Percentiles rank a stretch among this genome's conserved stretches.
Conservation (phyloP, 2,329 filamentous ascomycete species). For the Penicillium sp. region DNA sequence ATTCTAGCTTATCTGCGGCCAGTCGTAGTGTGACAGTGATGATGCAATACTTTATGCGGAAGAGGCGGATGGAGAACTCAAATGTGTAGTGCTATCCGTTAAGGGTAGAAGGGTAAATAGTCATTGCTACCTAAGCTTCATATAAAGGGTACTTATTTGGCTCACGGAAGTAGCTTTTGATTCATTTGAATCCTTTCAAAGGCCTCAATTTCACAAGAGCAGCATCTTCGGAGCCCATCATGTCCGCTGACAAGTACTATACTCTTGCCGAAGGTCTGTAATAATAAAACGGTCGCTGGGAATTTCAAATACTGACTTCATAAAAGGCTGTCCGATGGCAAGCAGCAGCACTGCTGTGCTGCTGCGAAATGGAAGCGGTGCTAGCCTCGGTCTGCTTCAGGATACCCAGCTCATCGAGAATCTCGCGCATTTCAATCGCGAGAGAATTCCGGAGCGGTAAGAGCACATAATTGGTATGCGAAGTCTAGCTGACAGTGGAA, state of each 20-base stretch:
- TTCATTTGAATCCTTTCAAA: neutral
- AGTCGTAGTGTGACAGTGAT: neutral
- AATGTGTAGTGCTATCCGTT: neutral
- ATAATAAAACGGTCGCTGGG: neutral
- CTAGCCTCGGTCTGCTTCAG: constrained; percentile 46
- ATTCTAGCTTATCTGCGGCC: neutral
- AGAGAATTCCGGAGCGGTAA: constrained; percentile 54
- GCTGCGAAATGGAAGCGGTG: constrained; percentile 14
- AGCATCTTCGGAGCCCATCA: neutral
- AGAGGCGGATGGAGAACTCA: neutral
- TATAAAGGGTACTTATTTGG: neutral
- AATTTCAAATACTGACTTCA: neutral
- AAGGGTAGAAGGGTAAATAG: neutral
- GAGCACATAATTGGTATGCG: neutral
- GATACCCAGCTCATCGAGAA: constrained; percentile 57
- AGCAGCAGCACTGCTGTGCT: constrained; percentile 13
- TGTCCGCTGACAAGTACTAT: constrained; percentile 7
- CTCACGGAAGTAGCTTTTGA: neutral
- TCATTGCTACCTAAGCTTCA: neutral
- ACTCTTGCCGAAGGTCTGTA: constrained; percentile 12
- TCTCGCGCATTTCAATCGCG: constrained; percentile 56
- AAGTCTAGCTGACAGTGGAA: neutral
- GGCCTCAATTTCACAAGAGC: neutral
- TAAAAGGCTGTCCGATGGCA: constrained; percentile 19
- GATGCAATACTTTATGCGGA: neutral